Evolutionary conservation across 352 stramenopile genomes (phyloP).

Genomic region (Pythium plurisporium): DNA sequence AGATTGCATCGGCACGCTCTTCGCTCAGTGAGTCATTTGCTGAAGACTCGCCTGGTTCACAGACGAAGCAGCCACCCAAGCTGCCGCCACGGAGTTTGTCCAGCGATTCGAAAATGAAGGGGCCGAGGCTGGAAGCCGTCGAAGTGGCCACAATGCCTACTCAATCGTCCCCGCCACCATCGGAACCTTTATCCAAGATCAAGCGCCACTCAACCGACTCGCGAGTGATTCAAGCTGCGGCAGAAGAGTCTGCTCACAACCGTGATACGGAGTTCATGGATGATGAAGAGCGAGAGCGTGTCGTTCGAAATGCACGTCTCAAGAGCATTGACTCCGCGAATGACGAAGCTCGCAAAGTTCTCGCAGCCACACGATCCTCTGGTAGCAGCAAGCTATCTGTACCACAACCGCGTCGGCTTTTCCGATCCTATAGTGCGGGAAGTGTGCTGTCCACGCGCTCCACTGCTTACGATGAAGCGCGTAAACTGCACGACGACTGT

Average conservation of each 20-base stretch:
- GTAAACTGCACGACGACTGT: slow-evolving; percentile 17
- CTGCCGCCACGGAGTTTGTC: background rate
- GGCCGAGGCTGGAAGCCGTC: background rate
- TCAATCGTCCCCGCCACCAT: background rate
- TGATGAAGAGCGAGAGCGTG: slow-evolving; percentile 35
- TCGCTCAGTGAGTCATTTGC: background rate
- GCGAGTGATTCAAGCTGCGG: slow-evolving; percentile 50
- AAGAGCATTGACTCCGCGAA: slow-evolving; percentile 34
- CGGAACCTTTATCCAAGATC: slow-evolving; percentile 24
- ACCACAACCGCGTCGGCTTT: slow-evolving; percentile 19
- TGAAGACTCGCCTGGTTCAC: background rate
- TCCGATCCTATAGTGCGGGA: slow-evolving; percentile 61
- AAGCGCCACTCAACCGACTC: slow-evolving; percentile 71
- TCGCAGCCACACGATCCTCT: background rate
- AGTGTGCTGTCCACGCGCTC: slow-evolving; percentile 52
- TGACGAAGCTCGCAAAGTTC: slow-evolving; percentile 13
- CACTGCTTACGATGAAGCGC: slow-evolving; percentile 24
- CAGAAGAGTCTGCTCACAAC: slow-evolving; percentile 36
- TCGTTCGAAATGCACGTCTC: slow-evolving; percentile 37
- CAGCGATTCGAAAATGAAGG: background rate
- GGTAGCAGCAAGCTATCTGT: background rate
- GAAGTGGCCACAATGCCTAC: background rate
- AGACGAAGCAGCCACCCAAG: slow-evolving; percentile 1
- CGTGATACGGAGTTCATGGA: slow-evolving; percentile 27
- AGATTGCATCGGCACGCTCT: background rate